Evolutionary conservation across 2,329 filamentous ascomycete species (phyloP).

Genomic region (Penicillium psychrosexuale): DNA sequence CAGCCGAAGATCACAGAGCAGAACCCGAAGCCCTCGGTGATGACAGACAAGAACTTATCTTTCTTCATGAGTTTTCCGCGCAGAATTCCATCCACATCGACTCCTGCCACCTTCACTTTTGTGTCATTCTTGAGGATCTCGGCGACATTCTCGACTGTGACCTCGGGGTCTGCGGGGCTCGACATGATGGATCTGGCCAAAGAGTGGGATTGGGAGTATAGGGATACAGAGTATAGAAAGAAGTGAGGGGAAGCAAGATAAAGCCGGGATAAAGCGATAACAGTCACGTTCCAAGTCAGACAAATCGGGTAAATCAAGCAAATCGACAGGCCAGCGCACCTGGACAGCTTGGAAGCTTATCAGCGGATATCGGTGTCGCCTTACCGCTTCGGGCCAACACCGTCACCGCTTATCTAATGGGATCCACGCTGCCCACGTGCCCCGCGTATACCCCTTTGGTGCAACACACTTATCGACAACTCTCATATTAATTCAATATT

Average conservation of each 20-base stretch:
- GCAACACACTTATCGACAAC: background rate
- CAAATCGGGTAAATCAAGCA: background rate
- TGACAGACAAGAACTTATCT: constrained; percentile 84
- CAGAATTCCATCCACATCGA: constrained; percentile 82
- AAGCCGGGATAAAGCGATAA: background rate
- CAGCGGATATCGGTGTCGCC: constrained; percentile 3
- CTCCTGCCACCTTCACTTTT: constrained; percentile 80
- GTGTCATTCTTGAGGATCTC: constrained; percentile 66
- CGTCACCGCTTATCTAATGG: constrained; percentile 19
- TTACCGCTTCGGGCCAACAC: constrained; percentile 5
- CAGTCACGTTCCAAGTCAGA: background rate
- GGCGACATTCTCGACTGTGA: constrained; percentile 63
- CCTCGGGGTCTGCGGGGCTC: constrained; percentile 11
- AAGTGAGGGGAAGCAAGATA: background rate
- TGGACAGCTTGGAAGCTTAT: constrained; percentile 5
- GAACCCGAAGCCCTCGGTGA: constrained; percentile 81
- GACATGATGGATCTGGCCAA: constrained; percentile 10
- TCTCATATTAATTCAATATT: constrained; percentile 2
- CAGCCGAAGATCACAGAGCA: constrained; percentile 93
- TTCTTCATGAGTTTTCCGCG: constrained; percentile 90
- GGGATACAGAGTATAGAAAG: background rate
- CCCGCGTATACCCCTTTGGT: constrained; percentile 16
- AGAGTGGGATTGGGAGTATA: background rate
- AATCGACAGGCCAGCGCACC: background rate
- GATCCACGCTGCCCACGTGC: constrained; percentile 7